Conservation (phyloP, 73 alveolate species). For the Paramecium biaurelia region DNA sequence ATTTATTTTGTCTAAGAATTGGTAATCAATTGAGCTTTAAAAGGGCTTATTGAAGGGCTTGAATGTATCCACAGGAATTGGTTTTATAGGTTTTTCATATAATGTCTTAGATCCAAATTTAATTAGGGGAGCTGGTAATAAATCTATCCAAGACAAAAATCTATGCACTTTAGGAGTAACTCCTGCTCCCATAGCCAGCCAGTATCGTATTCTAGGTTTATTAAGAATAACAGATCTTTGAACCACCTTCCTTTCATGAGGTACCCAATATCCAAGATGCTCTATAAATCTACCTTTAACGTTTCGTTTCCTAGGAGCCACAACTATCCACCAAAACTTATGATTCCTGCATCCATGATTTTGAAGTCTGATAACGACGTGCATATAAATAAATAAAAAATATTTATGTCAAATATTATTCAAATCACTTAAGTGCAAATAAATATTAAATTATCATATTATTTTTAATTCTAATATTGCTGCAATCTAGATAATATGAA, state of each 20-base stretch:
- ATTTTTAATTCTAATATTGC: too few species aligned
- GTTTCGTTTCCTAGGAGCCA: slow-evolving; percentile 49
- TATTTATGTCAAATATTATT: not conserved
- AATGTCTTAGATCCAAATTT: slow-evolving; percentile 57
- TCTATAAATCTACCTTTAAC: slow-evolving; percentile 69
- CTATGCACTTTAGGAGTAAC: slow-evolving; percentile 64
- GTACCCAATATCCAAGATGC: slow-evolving; percentile 75
- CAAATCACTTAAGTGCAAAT: not conserved
- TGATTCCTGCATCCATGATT: slow-evolving; percentile 71
- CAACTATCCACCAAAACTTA: slow-evolving; percentile 75
- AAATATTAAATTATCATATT: not conserved
- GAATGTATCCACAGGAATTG: not conserved
- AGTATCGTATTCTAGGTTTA: slow-evolving; percentile 64
- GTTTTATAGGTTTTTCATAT: slow-evolving; percentile 61
- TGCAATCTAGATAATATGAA: too few species aligned
- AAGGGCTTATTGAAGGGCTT: not conserved
- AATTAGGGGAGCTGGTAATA: slow-evolving; percentile 64
- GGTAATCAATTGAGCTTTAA: not conserved
- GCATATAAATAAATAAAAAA: slow-evolving; percentile 54
- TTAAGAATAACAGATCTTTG: slow-evolving; percentile 73
- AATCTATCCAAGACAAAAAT: slow-evolving; percentile 59
- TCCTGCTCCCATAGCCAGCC: slow-evolving; percentile 81
- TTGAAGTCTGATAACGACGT: slow-evolving; percentile 54
- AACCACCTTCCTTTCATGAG: slow-evolving; percentile 66
- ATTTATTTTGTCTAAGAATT: not conserved